Percentiles rank a stretch among this genome's conserved stretches.
Evolutionary conservation across 176 grass and related monocot genomes (phyloP).

Genomic region (Leersia perrieri): DNA sequence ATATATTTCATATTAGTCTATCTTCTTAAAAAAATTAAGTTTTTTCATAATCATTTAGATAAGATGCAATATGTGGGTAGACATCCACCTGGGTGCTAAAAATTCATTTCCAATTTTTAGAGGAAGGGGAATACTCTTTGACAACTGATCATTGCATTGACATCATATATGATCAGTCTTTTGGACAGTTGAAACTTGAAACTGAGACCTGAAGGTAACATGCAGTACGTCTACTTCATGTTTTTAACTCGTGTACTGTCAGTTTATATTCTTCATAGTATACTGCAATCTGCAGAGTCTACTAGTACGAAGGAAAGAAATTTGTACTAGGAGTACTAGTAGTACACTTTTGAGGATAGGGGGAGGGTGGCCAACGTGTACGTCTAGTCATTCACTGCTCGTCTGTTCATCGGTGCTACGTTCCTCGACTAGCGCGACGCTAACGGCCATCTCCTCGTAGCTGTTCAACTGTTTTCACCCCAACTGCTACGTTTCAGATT

Average conservation of each 20-base stretch:
- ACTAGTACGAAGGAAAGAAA: background rate
- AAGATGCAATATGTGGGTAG: too few species aligned
- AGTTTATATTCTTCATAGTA: background rate
- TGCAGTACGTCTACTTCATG: background rate
- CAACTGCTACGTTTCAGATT: background rate
- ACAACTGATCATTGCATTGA: background rate
- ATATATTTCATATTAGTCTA: too few species aligned
- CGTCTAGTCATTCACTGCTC: background rate
- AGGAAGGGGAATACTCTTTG: background rate
- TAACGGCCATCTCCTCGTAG: slow-evolving; percentile 13
- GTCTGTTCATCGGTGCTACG: background rate
- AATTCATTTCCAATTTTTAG: too few species aligned
- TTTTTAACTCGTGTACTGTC: too few species aligned
- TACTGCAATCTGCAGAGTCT: background rate
- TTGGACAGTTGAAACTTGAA: background rate
- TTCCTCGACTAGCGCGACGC: background rate
- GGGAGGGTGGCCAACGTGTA: background rate
- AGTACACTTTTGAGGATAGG: too few species aligned
- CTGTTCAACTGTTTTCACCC: background rate
- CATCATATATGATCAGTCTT: background rate
- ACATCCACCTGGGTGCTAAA: too few species aligned
- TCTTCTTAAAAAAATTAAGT: too few species aligned
- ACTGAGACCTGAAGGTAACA: background rate
- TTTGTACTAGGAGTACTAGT: too few species aligned
- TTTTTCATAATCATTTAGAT: too few species aligned